Evolutionary conservation across 148 eudicot genomes (phyloP), one percentile per base, ranked within the genome.

Genomic region (Cornus suecica): DNA sequence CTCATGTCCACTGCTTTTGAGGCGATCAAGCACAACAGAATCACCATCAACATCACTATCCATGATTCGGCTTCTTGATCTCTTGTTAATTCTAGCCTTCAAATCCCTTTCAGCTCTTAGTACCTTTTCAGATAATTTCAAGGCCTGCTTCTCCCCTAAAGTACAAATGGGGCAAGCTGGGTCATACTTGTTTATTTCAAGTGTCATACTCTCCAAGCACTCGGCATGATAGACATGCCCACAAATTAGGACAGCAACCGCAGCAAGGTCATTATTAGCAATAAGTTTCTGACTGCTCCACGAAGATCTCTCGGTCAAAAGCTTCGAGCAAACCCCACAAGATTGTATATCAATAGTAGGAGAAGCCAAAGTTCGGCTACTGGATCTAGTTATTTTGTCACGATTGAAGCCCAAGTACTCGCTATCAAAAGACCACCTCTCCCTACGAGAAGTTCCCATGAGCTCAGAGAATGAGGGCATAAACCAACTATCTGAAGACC

Each of bases 181-280:
- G 56, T 93, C 98, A 34, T 87, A 93, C 80, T 91, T 90, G 76
- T 86, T 86, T 34, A 82, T 68, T 31, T 91, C 97, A 18, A 89
- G 87, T 3, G 97, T 93, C 83, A 91, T 90, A 67, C 76, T 76
- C 77, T 93, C 98, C 81, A 93, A 83, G 80, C 98, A 93, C 34
- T 93, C 98, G 23, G 91, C 88, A 65, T 93, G 98, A 76, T 91
- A 93, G 34, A 83, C 94, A 72, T 93, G 98, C 34, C 94, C 97
- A 77, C 94, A 93, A 28, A 80, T 78, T 76, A 93, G 80, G 78
- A 93, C 94, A 76, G 97, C 86, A 23, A 87, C 87, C 24, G 90
- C 94, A 42, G 90, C 80, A 32, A 93, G 74, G 70, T 91, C 98
- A 32, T 83, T 91, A 28, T 82, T 75, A 45, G 79, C 82, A 28